Percentiles rank a stretch among this genome's conserved stretches.
Conservation (phyloP, 345 rosid genomes). For the Citrus hindsii region DNA sequence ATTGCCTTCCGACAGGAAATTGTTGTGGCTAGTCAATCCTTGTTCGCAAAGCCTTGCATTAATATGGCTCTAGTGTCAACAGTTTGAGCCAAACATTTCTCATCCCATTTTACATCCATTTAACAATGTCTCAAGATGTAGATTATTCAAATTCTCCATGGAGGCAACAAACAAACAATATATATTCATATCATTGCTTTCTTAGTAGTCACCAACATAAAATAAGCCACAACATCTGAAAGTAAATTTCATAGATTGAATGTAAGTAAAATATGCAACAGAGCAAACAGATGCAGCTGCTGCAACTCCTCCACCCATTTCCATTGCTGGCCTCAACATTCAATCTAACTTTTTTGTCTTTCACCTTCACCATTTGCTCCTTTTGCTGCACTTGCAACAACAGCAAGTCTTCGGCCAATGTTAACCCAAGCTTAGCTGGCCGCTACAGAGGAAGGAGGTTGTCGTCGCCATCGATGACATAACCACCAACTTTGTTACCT, state of each 20-base stretch:
- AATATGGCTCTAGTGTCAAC: slow-evolving; percentile 81
- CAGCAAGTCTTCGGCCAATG: slow-evolving; percentile 9
- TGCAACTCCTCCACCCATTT: slow-evolving; percentile 45
- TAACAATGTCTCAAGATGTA: too few relatives aligned
- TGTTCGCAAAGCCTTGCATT: slow-evolving; percentile 93
- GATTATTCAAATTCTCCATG: too few relatives aligned
- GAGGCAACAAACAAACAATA: too few relatives aligned
- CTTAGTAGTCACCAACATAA: too few relatives aligned
- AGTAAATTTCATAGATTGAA: too few relatives aligned
- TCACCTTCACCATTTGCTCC: neutral
- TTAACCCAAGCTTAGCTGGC: slow-evolving; percentile 4
- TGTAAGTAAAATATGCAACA: slow-evolving; percentile 6
- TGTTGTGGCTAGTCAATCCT: slow-evolving; percentile 67
- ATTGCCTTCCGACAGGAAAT: slow-evolving; percentile 70
- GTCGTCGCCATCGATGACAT: slow-evolving; percentile 44
- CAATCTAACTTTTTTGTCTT: slow-evolving; percentile 14
- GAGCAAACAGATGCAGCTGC: slow-evolving; percentile 40
- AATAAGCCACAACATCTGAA: too few relatives aligned
- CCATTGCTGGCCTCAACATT: slow-evolving; percentile 23
- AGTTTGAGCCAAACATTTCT: slow-evolving; percentile 88
- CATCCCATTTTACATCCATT: slow-evolving; percentile 70
- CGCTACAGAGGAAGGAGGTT: slow-evolving; percentile 22
- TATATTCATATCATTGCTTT: too few relatives aligned
- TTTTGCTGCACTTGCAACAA: slow-evolving; percentile 25
- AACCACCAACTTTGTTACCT: neutral